Percentiles rank a stretch among this genome's conserved stretches.
phyloP scores from a whole-genome alignment of 176 grass and related monocot species.

The Elymus sibiricus region DNA sequence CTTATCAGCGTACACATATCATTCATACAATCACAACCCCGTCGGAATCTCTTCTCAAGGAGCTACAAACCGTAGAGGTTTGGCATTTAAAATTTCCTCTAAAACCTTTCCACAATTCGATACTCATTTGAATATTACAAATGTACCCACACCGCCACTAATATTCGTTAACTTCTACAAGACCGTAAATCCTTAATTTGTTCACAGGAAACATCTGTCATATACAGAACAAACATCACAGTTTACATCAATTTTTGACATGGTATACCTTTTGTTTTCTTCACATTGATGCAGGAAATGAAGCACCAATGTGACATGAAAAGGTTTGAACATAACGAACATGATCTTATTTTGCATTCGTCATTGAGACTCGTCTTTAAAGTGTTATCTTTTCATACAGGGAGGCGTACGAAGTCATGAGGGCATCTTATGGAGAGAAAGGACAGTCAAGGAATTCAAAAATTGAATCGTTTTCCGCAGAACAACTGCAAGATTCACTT shows the following conservation, averaged over 20 bases:
- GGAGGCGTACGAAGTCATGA: constrained; percentile 66
- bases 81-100: constrained; percentile 14
- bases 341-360: background rate
- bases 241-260: constrained; percentile 14
- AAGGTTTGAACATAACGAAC: constrained; percentile 49
- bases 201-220: background rate
- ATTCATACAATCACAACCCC: constrained; percentile 84
- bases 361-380: background rate
- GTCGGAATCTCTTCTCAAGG: constrained; percentile 96
- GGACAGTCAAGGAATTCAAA: constrained; percentile 53
- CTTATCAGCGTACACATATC: constrained; percentile 67
- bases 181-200: background rate
- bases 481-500: constrained; percentile 58
- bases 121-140: background rate
- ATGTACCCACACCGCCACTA: background rate
- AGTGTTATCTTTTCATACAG: constrained; percentile 32
- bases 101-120: background rate
- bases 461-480: constrained; percentile 47
- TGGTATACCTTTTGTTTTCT: constrained; percentile 20
- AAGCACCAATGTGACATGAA: constrained; percentile 80
- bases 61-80: constrained; percentile 94
- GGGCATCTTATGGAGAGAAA: constrained; percentile 63
- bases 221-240: background rate
- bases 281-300: constrained; percentile 67
- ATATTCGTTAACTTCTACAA: constrained; percentile 11